Evolutionary conservation across 176 grass and related monocot genomes (phyloP), one percentile per base, ranked within the genome.

Genomic region (Dactylis glomerata): DNA sequence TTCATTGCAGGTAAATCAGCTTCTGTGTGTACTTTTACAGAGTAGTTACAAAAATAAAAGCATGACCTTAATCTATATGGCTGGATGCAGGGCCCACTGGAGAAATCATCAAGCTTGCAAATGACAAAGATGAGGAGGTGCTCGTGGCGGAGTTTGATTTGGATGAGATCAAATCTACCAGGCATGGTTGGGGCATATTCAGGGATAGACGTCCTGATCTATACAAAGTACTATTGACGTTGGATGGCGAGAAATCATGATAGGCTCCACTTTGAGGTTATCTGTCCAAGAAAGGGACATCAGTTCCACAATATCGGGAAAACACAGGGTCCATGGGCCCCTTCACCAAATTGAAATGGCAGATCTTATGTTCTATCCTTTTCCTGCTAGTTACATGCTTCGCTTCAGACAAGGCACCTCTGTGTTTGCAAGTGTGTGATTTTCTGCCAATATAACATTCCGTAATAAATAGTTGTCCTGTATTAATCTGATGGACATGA

Each of bases 111-210:
- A 92, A 89, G 63, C 85, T 96, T 73, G 96, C 91, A 56, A 99
- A 89, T 38, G 88, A 99, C 78, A 96, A 88, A 83, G 88, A 99
- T 3, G 96, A 99, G 87, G 87, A 86, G 31, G 80, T 99, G 70
- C 55, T 99, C 0, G 87, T 96, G 7, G 93, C 89, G 0, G 89
- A 95, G 74, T 94, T 99, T 50, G 91, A 99, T 85, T 56, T 99
- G 56, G 89, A 96, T 14, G 87, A 89, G 73, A 96, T 96, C 54
- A 99, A 96, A 77, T 81, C 69, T 1, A 92, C 44, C 9, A 94
- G 96, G 45, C 77, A 91, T 7, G 88, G 96, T 20, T 99, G 96
- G 96, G 96, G 96, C 1, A 52, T 99, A 77, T 99, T 96, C 73
- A 91, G 96, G 82, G 96, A 99, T 63, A 78, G 93, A 26, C 89